Evolutionary conservation across 2,329 filamentous ascomycete species (phyloP), one percentile per base, ranked within the genome.

Genomic region (Beauveria sp.): DNA sequence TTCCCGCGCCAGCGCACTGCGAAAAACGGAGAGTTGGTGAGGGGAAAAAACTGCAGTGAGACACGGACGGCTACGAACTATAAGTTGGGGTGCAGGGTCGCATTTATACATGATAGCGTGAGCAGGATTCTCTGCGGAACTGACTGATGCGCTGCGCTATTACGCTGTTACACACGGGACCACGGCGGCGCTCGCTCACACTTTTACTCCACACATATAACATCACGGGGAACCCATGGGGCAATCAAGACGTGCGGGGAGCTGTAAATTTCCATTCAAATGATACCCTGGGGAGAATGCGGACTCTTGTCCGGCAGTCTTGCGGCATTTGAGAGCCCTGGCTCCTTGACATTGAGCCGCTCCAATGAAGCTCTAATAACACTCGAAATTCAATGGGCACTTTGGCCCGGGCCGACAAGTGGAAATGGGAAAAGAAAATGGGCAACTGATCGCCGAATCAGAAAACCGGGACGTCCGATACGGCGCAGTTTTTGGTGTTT

Each of bases 361-460:
- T 18, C 28, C 38, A 59, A 59, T 31, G 34, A 20, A 31, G 22
- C 38, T 24, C 38, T 16, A 45, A 28, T 31, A 16, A 28, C 4
- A 10, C 31, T 34, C 10, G 2, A 22, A 38, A 12, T 38, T 38
- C 12, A 38, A 38, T 38, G 34, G 34, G 12, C 34, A 38, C 34
- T 14, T 38, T 38, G 34, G 34, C 42, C 43, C 50, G 59, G 59
- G 26, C 59, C 59, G 59, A 61, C 59, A 61, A 55, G 26, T 61
- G 58, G 50, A 20, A 26, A 54, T 20, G 48, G 28, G 22, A 42
- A 42, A 14, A 34, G 4, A 34, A 34, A 34, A 34, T 5, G 31
- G 31, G 31, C 40, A 49, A 61, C 20, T 49, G 42, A 61, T 61
- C 28, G 49, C 38, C 58, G 49, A 54, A 54, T 53, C 10, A 48